Conservation (phyloP, 2,329 filamentous ascomycete species). For the Penicillium glabrum region DNA sequence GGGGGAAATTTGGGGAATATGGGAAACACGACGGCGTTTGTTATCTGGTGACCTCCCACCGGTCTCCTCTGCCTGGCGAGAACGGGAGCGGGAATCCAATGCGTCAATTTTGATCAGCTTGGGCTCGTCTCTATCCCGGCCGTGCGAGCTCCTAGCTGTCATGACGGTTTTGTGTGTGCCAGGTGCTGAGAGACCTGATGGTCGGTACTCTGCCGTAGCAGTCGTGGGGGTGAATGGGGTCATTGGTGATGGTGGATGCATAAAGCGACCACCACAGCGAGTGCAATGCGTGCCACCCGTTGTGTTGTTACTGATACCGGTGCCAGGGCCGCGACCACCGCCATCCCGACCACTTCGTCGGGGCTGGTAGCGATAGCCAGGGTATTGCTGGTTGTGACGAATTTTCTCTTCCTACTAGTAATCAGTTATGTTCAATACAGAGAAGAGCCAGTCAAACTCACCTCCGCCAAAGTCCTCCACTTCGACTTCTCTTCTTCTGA, state of each 20-base stretch:
- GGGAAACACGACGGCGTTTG: constrained; percentile 62
- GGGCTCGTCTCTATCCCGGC: constrained; percentile 23
- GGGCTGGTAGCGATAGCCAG: constrained; percentile 92
- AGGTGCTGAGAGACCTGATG: constrained; percentile 32
- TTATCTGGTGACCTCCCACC: constrained; percentile 53
- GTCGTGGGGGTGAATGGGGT: constrained; percentile 39
- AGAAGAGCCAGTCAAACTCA: constrained; percentile 33
- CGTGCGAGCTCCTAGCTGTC: constrained; percentile 23
- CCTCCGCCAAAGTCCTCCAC: constrained; percentile 88
- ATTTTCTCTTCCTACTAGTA: constrained; percentile 75
- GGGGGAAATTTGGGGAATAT: constrained; percentile 44
- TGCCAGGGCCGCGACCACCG: constrained; percentile 35
- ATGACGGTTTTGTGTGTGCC: constrained; percentile 17
- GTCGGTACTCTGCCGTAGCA: constrained; percentile 12
- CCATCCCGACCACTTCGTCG: constrained; percentile 63
- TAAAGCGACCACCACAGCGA: constrained; percentile 49
- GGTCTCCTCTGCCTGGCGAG: not conserved
- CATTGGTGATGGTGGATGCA: constrained; percentile 46
- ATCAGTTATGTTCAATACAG: not conserved
- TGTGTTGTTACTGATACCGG: constrained; percentile 38
- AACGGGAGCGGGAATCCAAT: not conserved
- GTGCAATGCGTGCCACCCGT: constrained; percentile 40
- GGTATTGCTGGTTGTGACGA: constrained; percentile 84
- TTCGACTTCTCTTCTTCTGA: constrained; percentile 71
- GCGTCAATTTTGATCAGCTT: not conserved